phyloP scores from a whole-genome alignment of 805 yeast genomes.

The Ascoidea tarda region DNA sequence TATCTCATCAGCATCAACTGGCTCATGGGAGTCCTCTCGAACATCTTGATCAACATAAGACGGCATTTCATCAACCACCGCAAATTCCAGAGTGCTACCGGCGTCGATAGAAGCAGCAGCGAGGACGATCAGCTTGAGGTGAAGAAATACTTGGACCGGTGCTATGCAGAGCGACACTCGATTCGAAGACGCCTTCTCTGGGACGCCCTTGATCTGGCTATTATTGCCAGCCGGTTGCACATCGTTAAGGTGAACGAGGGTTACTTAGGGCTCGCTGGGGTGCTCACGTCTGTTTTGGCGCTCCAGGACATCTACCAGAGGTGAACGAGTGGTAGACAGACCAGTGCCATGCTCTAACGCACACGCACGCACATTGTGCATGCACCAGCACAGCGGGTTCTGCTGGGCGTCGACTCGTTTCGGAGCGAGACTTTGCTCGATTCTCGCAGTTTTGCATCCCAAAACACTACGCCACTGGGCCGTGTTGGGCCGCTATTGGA shows the following conservation, averaged over 20 bases:
- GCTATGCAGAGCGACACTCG: slow-evolving; percentile 27
- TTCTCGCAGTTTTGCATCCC: too few species aligned
- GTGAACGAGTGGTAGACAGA: too few species aligned
- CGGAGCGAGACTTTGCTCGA: neutral
- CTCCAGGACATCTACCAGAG: slow-evolving; percentile 37
- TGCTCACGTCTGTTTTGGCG: slow-evolving; percentile 68
- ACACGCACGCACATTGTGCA: neutral
- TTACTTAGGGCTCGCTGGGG: slow-evolving; percentile 71
- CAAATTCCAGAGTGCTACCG: slow-evolving; percentile 10
- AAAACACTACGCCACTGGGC: too few species aligned
- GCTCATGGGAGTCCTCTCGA: neutral
- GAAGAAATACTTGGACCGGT: slow-evolving; percentile 30
- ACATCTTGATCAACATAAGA: neutral
- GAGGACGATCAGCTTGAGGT: slow-evolving; percentile 19
- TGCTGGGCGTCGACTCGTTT: neutral
- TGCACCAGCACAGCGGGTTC: neutral
- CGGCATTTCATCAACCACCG: too few species aligned
- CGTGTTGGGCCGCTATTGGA: too few species aligned
- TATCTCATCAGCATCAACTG: neutral
- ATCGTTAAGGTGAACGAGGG: slow-evolving; percentile 59
- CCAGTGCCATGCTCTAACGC: neutral
- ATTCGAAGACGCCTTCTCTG: slow-evolving; percentile 55
- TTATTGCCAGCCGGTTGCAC: slow-evolving; percentile 59
- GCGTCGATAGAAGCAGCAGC: slow-evolving; percentile 24
- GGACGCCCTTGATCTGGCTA: slow-evolving; percentile 62